These are phyloP conservation scores for Lactarius psammicola DNA, from an alignment of 768 basidiomycete species.

Conservation along the genomic window DNA sequence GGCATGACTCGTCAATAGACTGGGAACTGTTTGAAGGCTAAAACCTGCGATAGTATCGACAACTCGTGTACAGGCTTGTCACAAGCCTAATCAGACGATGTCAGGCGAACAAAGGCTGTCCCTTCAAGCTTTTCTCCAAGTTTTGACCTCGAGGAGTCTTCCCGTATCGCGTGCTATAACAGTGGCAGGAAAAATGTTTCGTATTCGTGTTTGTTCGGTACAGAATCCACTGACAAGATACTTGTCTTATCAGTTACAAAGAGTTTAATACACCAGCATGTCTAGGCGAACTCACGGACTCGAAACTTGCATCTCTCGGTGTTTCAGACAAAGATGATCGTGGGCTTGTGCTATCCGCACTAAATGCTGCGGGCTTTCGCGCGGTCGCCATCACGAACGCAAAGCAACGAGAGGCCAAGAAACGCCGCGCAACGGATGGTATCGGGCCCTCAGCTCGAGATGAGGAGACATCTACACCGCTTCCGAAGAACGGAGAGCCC, in stretches of 20 bases:
- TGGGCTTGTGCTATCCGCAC: slow-evolving; percentile 54
- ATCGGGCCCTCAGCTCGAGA: not conserved
- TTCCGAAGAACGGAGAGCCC: slow-evolving; percentile 5
- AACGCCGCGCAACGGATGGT: slow-evolving; percentile 14
- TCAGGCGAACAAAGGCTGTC: slow-evolving; percentile 29
- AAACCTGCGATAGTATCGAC: too few species aligned
- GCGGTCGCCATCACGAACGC: slow-evolving; percentile 24
- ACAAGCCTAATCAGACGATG: not conserved
- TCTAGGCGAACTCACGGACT: slow-evolving; percentile 57
- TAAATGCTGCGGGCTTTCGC: slow-evolving; percentile 64
- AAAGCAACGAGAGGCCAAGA: slow-evolving; percentile 27
- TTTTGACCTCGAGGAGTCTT: slow-evolving; percentile 33
- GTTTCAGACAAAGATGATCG: slow-evolving; percentile 65
- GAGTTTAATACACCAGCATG: slow-evolving; percentile 58
- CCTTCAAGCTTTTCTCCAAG: slow-evolving; percentile 38
- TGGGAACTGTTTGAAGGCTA: too few species aligned
- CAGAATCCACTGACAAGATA: not conserved
- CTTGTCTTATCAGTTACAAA: slow-evolving; percentile 55
- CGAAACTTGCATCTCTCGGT: slow-evolving; percentile 56
- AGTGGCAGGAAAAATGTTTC: slow-evolving; percentile 37
- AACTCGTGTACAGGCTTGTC: not conserved
- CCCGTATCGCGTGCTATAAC: slow-evolving; percentile 37
- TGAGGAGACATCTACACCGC: not conserved
- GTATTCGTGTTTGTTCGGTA: slow-evolving; percentile 9
- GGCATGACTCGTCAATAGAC: too few species aligned